Percentiles rank a stretch among this genome's conserved stretches.
These are phyloP conservation scores for Hansenula anomala DNA, from an alignment of 1,139 yeast genomes.

Conservation along the genomic window DNA sequence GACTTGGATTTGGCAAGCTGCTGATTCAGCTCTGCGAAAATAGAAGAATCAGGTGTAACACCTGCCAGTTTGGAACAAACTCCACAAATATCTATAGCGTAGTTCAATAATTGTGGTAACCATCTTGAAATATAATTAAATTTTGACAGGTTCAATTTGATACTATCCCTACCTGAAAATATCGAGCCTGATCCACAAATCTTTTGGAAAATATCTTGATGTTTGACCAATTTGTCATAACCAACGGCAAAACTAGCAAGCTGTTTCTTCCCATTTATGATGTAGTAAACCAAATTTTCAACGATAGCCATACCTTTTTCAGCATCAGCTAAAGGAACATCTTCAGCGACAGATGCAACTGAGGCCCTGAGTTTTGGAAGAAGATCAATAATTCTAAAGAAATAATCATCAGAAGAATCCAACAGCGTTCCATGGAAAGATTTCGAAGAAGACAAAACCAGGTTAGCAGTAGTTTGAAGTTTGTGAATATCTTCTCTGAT, in stretches of 20 bases:
- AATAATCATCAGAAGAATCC: conserved; percentile 52
- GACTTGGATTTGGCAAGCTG: no score
- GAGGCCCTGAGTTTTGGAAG: conserved; percentile 74
- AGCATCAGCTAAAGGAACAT: conserved; percentile 71
- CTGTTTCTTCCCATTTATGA: conserved; percentile 47
- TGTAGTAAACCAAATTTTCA: conserved; percentile 62
- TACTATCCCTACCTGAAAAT: not conserved
- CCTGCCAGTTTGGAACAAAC: conserved; percentile 19
- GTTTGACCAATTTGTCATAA: conserved; percentile 14
- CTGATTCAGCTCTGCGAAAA: conserved; percentile 16
- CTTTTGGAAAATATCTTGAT: conserved; percentile 4
- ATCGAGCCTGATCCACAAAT: not conserved
- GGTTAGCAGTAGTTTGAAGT: conserved; percentile 57
- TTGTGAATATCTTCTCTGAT: conserved; percentile 61
- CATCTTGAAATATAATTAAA: conserved; percentile 23
- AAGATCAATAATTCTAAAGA: conserved; percentile 69
- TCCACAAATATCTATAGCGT: conserved; percentile 34
- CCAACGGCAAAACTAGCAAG: conserved; percentile 30
- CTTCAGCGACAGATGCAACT: conserved; percentile 58
- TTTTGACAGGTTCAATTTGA: conserved; percentile 6
- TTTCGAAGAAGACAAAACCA: conserved; percentile 51
- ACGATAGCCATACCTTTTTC: conserved; percentile 75
- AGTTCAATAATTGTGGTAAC: conserved; percentile 48
- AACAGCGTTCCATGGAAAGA: conserved; percentile 39
- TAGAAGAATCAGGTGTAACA: conserved; percentile 12